These are phyloP conservation scores for Omphalotus olearius DNA, from an alignment of 1,284 basidiomycete genomes.

Conservation along the genomic window DNA sequence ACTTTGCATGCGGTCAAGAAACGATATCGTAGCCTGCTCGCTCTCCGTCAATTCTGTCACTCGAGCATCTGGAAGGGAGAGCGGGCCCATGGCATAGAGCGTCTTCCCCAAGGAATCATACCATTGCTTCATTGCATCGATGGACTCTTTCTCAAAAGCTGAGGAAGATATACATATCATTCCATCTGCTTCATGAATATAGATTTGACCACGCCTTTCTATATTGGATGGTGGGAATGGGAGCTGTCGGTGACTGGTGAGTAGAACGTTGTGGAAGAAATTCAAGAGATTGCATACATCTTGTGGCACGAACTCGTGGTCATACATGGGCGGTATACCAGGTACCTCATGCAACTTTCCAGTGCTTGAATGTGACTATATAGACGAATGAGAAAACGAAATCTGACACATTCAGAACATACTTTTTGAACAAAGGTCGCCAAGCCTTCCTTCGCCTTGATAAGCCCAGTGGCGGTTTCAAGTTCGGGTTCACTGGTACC, in stretches of 20 bases:
- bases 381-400: background rate
- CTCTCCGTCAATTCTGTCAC: background rate
- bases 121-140: constrained; percentile 3
- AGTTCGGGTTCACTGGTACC: background rate
- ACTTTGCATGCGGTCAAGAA: constrained; percentile 3
- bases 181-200: constrained; percentile 7
- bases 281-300: background rate
- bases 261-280: no score
- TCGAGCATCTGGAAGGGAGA: background rate
- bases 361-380: background rate
- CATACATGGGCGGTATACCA: constrained; percentile 2
- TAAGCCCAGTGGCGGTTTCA: background rate
- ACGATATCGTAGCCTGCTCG: background rate
- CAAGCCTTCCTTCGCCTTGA: background rate
- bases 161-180: constrained; percentile 1
- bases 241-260: no score
- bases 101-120: constrained; percentile 1
- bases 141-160: constrained; percentile 2
- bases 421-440: background rate
- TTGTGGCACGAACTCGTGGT: constrained; percentile 1
- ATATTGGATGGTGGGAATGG: no score
- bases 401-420: background rate
- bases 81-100: constrained; percentile 4
- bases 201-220: background rate
- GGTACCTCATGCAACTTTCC: background rate